Evolutionary conservation across 768 basidiomycete species (phyloP), one percentile per base, ranked within the genome.

Genomic region (Pleurotus giganteus): DNA sequence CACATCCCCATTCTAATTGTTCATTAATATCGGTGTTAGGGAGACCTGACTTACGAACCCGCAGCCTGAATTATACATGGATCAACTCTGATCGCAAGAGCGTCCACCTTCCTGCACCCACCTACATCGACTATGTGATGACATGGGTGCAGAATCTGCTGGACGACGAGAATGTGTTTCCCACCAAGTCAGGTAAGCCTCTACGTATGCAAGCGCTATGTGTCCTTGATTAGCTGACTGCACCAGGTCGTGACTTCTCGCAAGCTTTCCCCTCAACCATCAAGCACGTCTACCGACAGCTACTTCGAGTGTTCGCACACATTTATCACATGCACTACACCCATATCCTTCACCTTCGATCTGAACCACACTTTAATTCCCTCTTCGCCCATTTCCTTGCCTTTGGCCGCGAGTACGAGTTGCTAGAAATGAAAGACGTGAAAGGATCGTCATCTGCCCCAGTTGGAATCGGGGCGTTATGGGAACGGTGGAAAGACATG

Each of bases 41-140:
- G 29, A 12, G 31, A 24, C 15, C 21, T 45, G n/a, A n/a, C 19
- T 41, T 17, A 19, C n/a, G 12, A 32, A 21, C 42, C 28, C 17
- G 13, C n/a, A 96, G 93, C 55, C 79, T 98, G 69, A 95, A 88
- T 68, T 98, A 98, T 74, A 94, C 94, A 4, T 99, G 97, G 97
- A 89, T 97, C 64, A 98, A 98, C 71, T 89, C 92, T 66, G 91
- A 89, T 69, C 91, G 92, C 51, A 94, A 94, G 66, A 88, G 85
- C 58, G 90, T 98, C 28, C 84, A 94, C 62, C 78, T 99, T 0
- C 88, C 97, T 15, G 96, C 96, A 12, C 93, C 95, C 4, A 94
- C 93, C 7, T 98, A 98, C 72, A 94, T 98, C 59, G 97, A 98
- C 77, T 98, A 96, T 67, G 96, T 98, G 53, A 94, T 98, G 90